Conservation (phyloP, 2,329 filamentous ascomycete genomes). For the Colletotrichum sojae region DNA sequence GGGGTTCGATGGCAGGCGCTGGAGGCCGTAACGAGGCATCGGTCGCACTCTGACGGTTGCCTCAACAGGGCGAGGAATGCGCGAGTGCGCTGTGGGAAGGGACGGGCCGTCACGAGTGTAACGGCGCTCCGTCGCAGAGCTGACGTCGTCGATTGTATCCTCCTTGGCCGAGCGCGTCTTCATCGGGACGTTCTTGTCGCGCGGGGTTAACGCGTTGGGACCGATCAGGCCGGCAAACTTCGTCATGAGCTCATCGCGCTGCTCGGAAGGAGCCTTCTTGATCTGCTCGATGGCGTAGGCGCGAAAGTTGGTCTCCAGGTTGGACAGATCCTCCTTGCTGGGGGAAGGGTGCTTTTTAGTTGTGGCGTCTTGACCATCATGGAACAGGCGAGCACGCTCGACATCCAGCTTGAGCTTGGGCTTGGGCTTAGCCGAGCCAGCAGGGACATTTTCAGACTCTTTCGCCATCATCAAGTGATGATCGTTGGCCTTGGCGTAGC, state of each 20-base stretch:
- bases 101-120: conserved; percentile 18
- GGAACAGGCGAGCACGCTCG: conserved; percentile 15
- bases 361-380: conserved; percentile 8
- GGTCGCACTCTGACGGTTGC: conserved; percentile 41
- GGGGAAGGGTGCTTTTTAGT: conserved; percentile 62
- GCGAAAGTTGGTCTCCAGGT: conserved; percentile 54
- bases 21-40: conserved; percentile 46
- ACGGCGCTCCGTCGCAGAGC: conserved; percentile 10
- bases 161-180: conserved; percentile 24
- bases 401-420: conserved; percentile 23
- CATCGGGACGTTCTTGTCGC: conserved; percentile 49
- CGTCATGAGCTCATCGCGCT: conserved; percentile 18
- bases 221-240: conserved; percentile 24
- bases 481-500: conserved; percentile 8
- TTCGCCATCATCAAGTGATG: background rate
- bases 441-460: background rate
- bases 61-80: conserved; percentile 43
- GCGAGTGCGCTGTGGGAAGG: conserved; percentile 32
- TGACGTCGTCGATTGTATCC: conserved; percentile 18
- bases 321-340: conserved; percentile 56
- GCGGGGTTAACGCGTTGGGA: conserved; percentile 40
- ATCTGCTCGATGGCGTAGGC: conserved; percentile 27
- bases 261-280: conserved; percentile 21
- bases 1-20: conserved; percentile 45
- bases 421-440: conserved; percentile 3